Conservation (phyloP, 441 rosid species). For the Pelargonium citronellum region DNA sequence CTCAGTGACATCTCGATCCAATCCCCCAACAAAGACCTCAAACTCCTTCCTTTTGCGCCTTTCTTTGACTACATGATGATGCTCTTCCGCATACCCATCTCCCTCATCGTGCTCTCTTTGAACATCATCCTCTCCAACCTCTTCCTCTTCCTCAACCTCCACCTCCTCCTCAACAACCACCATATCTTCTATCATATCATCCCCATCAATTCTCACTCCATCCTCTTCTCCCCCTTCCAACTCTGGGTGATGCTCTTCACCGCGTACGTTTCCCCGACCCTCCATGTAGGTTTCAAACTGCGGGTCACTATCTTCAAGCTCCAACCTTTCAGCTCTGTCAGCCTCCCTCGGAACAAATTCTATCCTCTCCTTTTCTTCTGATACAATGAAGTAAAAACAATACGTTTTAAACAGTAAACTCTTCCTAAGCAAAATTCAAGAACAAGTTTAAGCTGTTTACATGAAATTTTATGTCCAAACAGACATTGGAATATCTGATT, state of each 20-base stretch:
- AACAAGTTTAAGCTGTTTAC: too few species aligned
- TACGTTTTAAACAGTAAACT: too few species aligned
- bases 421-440: too few species aligned
- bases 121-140: conserved; percentile 4
- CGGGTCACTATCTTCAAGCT: not conserved
- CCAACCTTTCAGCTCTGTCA: not conserved
- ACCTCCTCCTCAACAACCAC: conserved; percentile 5
- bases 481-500: too few species aligned
- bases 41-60: not conserved
- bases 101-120: not conserved
- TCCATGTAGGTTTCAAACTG: not conserved
- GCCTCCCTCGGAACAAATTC: not conserved
- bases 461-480: too few species aligned
- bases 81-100: not conserved
- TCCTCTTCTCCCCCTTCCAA: not conserved
- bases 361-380: too few species aligned
- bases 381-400: too few species aligned
- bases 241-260: not conserved
- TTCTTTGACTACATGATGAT: conserved; percentile 5
- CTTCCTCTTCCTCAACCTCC: not conserved
- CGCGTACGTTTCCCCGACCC: too few species aligned
- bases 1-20: not conserved
- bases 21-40: not conserved
- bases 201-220: conserved; percentile 2
- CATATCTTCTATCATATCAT: conserved; percentile 3